Conservation (phyloP, 2,329 filamentous ascomycete species). For the Sarocladium brachiariae region DNA sequence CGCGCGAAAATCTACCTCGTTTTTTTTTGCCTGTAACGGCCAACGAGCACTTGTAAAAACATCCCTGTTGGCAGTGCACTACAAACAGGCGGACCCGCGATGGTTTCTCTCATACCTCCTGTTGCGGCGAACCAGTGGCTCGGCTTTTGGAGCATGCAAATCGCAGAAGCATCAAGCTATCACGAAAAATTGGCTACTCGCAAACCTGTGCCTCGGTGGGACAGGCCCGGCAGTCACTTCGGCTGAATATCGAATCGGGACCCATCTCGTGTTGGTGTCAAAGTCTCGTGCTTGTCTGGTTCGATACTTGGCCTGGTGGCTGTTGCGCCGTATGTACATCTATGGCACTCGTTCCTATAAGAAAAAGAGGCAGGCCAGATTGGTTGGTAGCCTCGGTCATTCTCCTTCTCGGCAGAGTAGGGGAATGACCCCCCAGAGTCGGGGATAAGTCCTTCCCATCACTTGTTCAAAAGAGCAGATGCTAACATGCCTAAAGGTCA, state of each 20-base stretch:
- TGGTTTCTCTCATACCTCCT: not conserved
- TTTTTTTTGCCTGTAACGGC: conserved; percentile 27
- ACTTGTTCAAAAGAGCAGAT: conserved; percentile 5
- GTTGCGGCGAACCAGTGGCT: conserved; percentile 2
- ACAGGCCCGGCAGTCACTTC: conserved; percentile 2
- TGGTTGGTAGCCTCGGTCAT: conserved; percentile 41
- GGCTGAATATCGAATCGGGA: conserved; percentile 40
- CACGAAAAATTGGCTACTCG: not conserved
- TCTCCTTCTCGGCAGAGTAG: conserved; percentile 43
- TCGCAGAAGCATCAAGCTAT: conserved; percentile 8
- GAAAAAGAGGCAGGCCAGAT: conserved; percentile 11
- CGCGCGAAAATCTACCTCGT: conserved; percentile 64
- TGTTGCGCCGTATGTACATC: not conserved
- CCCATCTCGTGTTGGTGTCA: conserved; percentile 92
- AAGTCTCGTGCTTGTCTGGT: conserved; percentile 83
- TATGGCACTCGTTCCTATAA: not conserved
- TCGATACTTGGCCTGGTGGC: conserved; percentile 11
- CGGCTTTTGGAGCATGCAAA: not conserved
- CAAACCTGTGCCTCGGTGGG: not conserved
- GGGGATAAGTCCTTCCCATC: conserved; percentile 42
- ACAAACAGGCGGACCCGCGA: conserved; percentile 65
- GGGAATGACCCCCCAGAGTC: conserved; percentile 38
- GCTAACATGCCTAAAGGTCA: not conserved
- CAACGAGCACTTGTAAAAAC: conserved; percentile 60
- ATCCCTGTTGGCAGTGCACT: conserved; percentile 78